Percentiles rank a stretch among this genome's conserved stretches.
Evolutionary conservation across 2,329 filamentous ascomycete genomes (phyloP).

Genomic region (Talaromyces sp.): DNA sequence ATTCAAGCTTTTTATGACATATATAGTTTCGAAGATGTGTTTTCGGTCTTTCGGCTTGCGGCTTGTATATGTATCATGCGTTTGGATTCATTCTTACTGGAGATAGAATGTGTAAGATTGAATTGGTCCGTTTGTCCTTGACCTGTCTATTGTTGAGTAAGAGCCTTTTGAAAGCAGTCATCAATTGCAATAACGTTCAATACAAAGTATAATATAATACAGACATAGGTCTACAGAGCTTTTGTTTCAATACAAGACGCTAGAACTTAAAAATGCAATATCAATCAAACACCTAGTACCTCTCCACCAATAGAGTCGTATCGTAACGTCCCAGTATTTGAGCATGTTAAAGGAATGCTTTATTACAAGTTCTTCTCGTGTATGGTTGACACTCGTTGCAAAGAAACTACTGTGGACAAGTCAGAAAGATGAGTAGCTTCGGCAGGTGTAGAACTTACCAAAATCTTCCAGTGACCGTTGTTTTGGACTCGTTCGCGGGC

Average conservation of each 20-base stretch:
- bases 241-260: neutral
- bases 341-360: constrained; percentile 5
- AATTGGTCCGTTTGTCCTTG: too few relatives aligned
- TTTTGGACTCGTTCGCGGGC: constrained; percentile 75
- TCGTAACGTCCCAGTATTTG: neutral
- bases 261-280: constrained; percentile 2
- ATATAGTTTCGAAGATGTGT: neutral
- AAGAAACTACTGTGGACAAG: constrained; percentile 67
- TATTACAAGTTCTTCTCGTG: constrained; percentile 80
- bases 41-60: neutral
- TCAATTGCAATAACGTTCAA: constrained; percentile 3
- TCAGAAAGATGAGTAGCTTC: neutral
- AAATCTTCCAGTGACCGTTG: constrained; percentile 87
- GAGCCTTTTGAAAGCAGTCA: neutral
- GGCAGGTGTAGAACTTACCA: constrained; percentile 57
- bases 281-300: neutral
- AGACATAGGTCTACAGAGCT: constrained; percentile 11
- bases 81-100: too few relatives aligned
- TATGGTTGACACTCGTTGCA: constrained; percentile 87
- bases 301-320: neutral
- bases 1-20: neutral
- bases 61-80: neutral
- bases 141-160: neutral
- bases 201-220: neutral
- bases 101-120: too few relatives aligned